Conservation (phyloP, 352 stramenopile species). For the Globisporangium polare region DNA sequence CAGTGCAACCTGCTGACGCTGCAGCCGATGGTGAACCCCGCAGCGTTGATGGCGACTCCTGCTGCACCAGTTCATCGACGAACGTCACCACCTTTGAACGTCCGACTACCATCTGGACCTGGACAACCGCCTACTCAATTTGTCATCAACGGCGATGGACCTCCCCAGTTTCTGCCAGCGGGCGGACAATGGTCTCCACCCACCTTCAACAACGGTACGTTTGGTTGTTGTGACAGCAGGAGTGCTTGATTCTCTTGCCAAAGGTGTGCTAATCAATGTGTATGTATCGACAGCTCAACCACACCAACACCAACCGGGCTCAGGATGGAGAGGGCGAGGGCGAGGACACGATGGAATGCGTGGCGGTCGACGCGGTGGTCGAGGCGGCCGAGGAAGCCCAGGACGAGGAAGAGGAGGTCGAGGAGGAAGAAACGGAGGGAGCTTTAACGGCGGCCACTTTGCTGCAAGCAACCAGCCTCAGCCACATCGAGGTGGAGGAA, state of each 20-base stretch:
- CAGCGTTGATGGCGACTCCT: conserved; percentile 12
- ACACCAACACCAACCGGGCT: conserved; percentile 12
- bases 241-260: background rate
- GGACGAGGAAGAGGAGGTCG: conserved; percentile 21
- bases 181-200: conserved; percentile 16
- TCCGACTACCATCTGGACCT: conserved; percentile 2
- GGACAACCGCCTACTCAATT: conserved; percentile 1
- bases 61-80: conserved; percentile 10
- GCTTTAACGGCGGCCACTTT: background rate
- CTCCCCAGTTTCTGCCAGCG: conserved; percentile 8
- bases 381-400: conserved; percentile 29
- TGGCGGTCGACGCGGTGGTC: conserved; percentile 19
- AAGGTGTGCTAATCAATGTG: background rate
- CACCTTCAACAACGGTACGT: conserved; percentile 15
- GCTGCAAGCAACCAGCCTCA: background rate
- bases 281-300: background rate
- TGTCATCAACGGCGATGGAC: conserved; percentile 6
- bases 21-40: conserved; percentile 47
- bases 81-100: conserved; percentile 6
- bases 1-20: conserved; percentile 73
- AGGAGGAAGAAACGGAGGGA: background rate
- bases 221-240: background rate
- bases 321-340: conserved; percentile 32
- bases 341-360: conserved; percentile 29
- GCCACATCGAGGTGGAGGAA: background rate